Evolutionary conservation across 441 rosid genomes (phyloP).

Genomic region (Lepidium campestre): DNA sequence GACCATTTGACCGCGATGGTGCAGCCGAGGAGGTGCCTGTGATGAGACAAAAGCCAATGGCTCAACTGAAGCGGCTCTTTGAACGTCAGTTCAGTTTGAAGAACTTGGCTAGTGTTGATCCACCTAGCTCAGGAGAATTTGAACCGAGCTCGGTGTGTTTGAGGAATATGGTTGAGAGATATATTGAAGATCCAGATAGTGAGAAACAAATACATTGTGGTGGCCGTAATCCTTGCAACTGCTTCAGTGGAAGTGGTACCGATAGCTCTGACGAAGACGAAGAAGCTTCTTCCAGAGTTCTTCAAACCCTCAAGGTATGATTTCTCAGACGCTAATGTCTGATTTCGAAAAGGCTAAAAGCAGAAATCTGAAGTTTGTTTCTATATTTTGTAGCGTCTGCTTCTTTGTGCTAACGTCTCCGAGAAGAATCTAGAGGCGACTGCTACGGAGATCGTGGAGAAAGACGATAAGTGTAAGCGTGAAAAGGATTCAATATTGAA

Average conservation of each 20-base stretch:
- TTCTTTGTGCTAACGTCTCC: constrained; percentile 31
- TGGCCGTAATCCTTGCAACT: constrained; percentile 39
- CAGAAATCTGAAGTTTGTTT: background rate
- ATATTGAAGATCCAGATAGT: constrained; percentile 47
- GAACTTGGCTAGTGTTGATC: constrained; percentile 27
- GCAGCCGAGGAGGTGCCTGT: constrained; percentile 27
- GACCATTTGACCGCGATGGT: constrained; percentile 39
- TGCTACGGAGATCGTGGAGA: constrained; percentile 45
- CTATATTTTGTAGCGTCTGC: constrained; percentile 39
- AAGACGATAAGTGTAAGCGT: constrained; percentile 37
- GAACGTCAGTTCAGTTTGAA: constrained; percentile 53
- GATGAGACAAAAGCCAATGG: constrained; percentile 44
- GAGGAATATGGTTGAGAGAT: constrained; percentile 60
- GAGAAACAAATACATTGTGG: constrained; percentile 20
- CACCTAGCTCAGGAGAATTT: constrained; percentile 28
- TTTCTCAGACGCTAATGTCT: background rate
- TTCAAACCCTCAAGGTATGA: constrained; percentile 51
- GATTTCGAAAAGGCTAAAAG: background rate
- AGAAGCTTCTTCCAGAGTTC: constrained; percentile 33
- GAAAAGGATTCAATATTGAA: constrained; percentile 37
- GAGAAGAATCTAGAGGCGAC: constrained; percentile 26
- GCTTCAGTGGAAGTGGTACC: constrained; percentile 44
- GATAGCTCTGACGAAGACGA: constrained; percentile 47
- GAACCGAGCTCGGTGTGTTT: constrained; percentile 74
- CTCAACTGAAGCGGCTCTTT: constrained; percentile 56